Percentiles rank a stretch among this genome's conserved stretches.
These are phyloP conservation scores for Marchantia polymorpha DNA, from an alignment of 225 moss, liverwort and hornwort genomes.

Conservation along the genomic window DNA sequence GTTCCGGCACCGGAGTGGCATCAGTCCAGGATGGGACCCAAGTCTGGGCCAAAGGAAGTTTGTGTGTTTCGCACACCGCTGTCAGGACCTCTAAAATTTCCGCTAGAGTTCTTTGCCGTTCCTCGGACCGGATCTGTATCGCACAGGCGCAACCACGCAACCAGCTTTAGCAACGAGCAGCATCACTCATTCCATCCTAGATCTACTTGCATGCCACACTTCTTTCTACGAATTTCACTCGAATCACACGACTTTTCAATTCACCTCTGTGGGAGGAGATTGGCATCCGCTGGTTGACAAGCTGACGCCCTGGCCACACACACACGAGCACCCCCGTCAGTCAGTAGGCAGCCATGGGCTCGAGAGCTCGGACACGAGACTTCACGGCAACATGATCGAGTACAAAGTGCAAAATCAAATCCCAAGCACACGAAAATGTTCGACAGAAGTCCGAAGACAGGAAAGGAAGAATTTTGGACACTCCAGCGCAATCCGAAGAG, in stretches of 20 bases:
- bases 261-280: slow-evolving; percentile 43
- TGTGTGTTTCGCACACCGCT: slow-evolving; percentile 90
- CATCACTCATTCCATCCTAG: no score
- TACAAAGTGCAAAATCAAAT: no score
- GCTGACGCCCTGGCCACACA: slow-evolving; percentile 42
- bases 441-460: no score
- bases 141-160: neutral
- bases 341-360: neutral
- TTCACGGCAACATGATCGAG: no score
- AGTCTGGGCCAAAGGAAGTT: slow-evolving; percentile 86
- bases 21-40: slow-evolving; percentile 72
- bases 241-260: slow-evolving; percentile 7
- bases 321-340: neutral
- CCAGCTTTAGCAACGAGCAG: neutral
- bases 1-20: slow-evolving; percentile 22
- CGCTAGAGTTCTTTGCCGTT: slow-evolving; percentile 67
- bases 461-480: no score
- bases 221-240: neutral
- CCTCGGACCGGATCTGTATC: slow-evolving; percentile 66
- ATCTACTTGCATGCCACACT: neutral
- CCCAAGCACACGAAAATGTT: no score
- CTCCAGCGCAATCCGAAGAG: no score
- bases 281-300: slow-evolving; percentile 40
- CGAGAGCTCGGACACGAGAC: neutral
- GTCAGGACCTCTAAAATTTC: slow-evolving; percentile 86